These are phyloP conservation scores for Hysterangium stoloniferum DNA, from an alignment of 768 basidiomycete species.

Conservation along the genomic window DNA sequence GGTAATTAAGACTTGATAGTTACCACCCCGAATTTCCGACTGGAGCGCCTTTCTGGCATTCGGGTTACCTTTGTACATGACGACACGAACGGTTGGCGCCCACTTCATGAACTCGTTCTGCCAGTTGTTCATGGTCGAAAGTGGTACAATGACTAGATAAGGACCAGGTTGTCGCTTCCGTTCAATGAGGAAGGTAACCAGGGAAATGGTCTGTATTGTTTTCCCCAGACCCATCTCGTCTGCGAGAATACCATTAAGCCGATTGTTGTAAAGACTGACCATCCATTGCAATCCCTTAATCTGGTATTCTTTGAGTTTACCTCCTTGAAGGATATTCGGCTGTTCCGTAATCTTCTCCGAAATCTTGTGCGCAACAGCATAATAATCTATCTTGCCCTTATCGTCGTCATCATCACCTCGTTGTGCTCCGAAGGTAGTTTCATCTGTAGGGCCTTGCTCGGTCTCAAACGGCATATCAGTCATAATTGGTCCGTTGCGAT, in stretches of 20 bases:
- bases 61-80: conserved; percentile 92
- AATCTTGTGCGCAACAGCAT: conserved; percentile 88
- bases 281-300: conserved; percentile 96
- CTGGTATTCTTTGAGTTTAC: conserved; percentile 92
- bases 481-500: conserved; percentile 16
- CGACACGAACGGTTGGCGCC: conserved; percentile 73
- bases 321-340: conserved; percentile 70
- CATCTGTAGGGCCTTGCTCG: conserved; percentile 71
- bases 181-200: conserved; percentile 93
- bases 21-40: conserved; percentile 63
- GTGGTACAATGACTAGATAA: conserved; percentile 90
- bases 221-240: conserved; percentile 98
- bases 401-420: conserved; percentile 53
- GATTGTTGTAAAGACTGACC: conserved; percentile 96
- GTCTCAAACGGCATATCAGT: conserved; percentile 40
- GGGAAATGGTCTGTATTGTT: conserved; percentile 90
- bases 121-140: conserved; percentile 98
- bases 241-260: conserved; percentile 88
- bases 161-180: conserved; percentile 85
- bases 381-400: conserved; percentile 86
- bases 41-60: conserved; percentile 72
- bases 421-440: conserved; percentile 87
- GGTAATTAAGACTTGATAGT: conserved; percentile 89
- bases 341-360: conserved; percentile 78
- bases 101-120: conserved; percentile 95